phyloP scores from a whole-genome alignment of 2,329 filamentous ascomycete genomes.

The Hypoxylon sp. region DNA sequence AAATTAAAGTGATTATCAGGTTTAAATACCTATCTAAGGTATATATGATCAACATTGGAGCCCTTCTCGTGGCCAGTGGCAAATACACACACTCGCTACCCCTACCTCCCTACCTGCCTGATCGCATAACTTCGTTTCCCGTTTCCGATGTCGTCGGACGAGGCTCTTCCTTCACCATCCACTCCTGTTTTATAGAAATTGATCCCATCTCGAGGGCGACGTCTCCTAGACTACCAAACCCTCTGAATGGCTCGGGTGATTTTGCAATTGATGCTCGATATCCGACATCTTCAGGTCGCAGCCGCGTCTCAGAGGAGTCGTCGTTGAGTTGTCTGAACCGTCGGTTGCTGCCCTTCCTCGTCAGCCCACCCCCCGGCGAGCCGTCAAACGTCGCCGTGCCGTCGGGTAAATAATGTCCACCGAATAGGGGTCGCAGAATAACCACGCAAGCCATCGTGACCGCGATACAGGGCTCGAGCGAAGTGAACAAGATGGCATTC shows the following conservation, averaged over 20 bases:
- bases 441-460: conserved; percentile 53
- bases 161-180: conserved; percentile 31
- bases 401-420: conserved; percentile 34
- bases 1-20: too few relatives aligned
- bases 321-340: conserved; percentile 44
- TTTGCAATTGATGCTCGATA: conserved; percentile 31
- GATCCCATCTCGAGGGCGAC: conserved; percentile 30
- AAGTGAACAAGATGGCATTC: conserved; percentile 48
- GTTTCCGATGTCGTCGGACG: conserved; percentile 20
- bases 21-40: too few relatives aligned
- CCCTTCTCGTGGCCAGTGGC: too few relatives aligned
- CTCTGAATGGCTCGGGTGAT: conserved; percentile 24
- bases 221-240: conserved; percentile 21
- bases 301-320: conserved; percentile 42
- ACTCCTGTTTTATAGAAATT: conserved; percentile 36
- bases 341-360: conserved; percentile 25
- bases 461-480: conserved; percentile 51
- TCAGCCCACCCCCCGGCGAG: conserved; percentile 5
- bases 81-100: too few relatives aligned
- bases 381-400: conserved; percentile 30
- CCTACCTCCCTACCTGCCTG: too few relatives aligned
- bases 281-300: conserved; percentile 39
- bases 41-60: too few relatives aligned
- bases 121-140: too few relatives aligned
- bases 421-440: conserved; percentile 51